Conservation (phyloP, 1,139 yeast genomes). For the Hyphopichia buzzinii region DNA sequence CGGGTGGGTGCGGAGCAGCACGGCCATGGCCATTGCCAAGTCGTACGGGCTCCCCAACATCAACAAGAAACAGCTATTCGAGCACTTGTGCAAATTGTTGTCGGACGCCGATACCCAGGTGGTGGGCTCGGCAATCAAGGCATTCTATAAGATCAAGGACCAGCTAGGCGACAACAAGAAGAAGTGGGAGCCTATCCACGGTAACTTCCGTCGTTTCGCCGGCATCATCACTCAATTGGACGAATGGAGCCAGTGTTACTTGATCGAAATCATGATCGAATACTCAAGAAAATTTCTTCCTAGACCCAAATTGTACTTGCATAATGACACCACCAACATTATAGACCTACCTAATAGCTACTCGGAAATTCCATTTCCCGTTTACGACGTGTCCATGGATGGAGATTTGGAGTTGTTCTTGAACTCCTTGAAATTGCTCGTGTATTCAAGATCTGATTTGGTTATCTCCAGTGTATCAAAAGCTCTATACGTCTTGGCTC, state of each 20-base stretch:
- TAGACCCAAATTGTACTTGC: constrained; percentile 40
- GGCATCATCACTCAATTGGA: constrained; percentile 56
- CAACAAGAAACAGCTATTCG: constrained; percentile 41
- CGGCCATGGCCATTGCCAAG: constrained; percentile 75
- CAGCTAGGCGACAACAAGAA: constrained; percentile 27
- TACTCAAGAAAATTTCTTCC: constrained; percentile 64
- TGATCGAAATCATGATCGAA: constrained; percentile 62
- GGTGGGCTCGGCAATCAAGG: constrained; percentile 64
- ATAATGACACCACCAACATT: constrained; percentile 20
- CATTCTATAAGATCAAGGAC: constrained; percentile 47
- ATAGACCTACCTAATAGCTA: constrained; percentile 42
- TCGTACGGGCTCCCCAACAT: constrained; percentile 45
- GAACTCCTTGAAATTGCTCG: constrained; percentile 40
- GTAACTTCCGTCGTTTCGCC: constrained; percentile 64
- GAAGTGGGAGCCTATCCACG: constrained; percentile 68
- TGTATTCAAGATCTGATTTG: constrained; percentile 53
- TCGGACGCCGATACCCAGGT: constrained; percentile 67
- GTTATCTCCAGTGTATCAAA: constrained; percentile 63
- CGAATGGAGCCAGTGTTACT: constrained; percentile 68
- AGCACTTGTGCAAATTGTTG: constrained; percentile 51
- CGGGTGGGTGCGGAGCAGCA: constrained; percentile 73
- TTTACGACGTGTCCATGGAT: constrained; percentile 47
- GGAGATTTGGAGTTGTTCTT: constrained; percentile 58
- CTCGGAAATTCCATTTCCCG: constrained; percentile 22
- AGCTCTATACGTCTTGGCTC: constrained; percentile 53